phyloP scores from a whole-genome alignment of 176 grass and related monocot species.

The Oryza rufipogon region DNA sequence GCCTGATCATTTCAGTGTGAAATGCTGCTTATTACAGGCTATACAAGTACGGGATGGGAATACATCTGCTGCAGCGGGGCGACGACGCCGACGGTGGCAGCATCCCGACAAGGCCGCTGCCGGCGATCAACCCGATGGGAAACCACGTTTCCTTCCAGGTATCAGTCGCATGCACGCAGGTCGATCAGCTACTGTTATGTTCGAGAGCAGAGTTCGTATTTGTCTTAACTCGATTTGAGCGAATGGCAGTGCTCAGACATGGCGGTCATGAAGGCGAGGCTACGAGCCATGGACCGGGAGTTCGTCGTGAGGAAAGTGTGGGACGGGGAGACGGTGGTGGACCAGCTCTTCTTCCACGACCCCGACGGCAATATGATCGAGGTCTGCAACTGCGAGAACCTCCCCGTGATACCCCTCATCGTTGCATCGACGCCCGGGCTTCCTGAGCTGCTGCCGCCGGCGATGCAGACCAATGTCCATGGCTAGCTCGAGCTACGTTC shows the following conservation, averaged over 20 bases:
- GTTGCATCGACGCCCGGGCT: background rate
- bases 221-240: background rate
- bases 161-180: constrained; percentile 1
- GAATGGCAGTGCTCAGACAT: constrained; percentile 63
- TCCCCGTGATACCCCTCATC: constrained; percentile 50
- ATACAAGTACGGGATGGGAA: constrained; percentile 59
- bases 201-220: too few species aligned
- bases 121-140: constrained; percentile 65
- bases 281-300: constrained; percentile 41
- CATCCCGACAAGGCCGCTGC: constrained; percentile 4
- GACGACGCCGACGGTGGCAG: background rate
- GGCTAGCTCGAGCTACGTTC: background rate
- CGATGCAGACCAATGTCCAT: background rate
- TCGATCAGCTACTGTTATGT: background rate
- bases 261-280: constrained; percentile 43
- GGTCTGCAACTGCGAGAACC: constrained; percentile 78
- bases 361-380: constrained; percentile 81
- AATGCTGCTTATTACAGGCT: constrained; percentile 47
- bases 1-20: background rate
- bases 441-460: background rate
- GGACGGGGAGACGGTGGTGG: constrained; percentile 59
- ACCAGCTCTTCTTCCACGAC: constrained; percentile 88
- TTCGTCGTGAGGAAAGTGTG: constrained; percentile 46
- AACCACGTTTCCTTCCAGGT: constrained; percentile 91
- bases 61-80: constrained; percentile 72